These are phyloP conservation scores for Calocybe gangraenosa DNA, from an alignment of 768 basidiomycete species.

Conservation along the genomic window DNA sequence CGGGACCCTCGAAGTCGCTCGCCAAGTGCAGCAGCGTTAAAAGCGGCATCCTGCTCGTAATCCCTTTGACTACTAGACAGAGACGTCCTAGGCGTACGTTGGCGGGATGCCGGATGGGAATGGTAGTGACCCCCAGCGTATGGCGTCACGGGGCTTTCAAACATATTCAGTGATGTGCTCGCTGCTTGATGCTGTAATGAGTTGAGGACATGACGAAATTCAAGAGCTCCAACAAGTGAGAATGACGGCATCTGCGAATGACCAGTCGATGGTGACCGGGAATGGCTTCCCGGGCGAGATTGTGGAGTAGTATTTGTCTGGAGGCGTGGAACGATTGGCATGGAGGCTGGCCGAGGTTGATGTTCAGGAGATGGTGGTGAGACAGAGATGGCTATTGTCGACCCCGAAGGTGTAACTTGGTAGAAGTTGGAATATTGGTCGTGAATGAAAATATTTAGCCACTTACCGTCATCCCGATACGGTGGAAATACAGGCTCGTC, in stretches of 20 bases:
- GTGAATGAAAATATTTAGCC: neutral
- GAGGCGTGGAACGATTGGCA: slow-evolving; percentile 30
- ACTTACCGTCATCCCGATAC: slow-evolving; percentile 63
- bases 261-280: slow-evolving; percentile 19
- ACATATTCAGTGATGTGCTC: slow-evolving; percentile 51
- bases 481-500: slow-evolving; percentile 44
- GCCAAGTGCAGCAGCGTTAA: slow-evolving; percentile 42
- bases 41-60: slow-evolving; percentile 41
- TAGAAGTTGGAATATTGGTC: neutral
- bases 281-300: slow-evolving; percentile 7
- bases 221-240: slow-evolving; percentile 91
- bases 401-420: slow-evolving; percentile 10
- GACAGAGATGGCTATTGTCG: slow-evolving; percentile 14
- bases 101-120: slow-evolving; percentile 22
- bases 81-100: slow-evolving; percentile 22
- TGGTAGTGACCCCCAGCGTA: slow-evolving; percentile 78
- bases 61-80: slow-evolving; percentile 29
- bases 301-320: slow-evolving; percentile 49
- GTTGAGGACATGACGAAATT: slow-evolving; percentile 89
- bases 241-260: slow-evolving; percentile 69
- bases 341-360: slow-evolving; percentile 38
- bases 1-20: slow-evolving; percentile 32
- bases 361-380: slow-evolving; percentile 25
- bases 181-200: slow-evolving; percentile 71
- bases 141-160: slow-evolving; percentile 64